A percentile compares a stretch with the other conserved stretches of the same genome.
Conservation (phyloP, 2,329 filamentous ascomycete genomes). For the Colletotrichum gloeosporioides region DNA sequence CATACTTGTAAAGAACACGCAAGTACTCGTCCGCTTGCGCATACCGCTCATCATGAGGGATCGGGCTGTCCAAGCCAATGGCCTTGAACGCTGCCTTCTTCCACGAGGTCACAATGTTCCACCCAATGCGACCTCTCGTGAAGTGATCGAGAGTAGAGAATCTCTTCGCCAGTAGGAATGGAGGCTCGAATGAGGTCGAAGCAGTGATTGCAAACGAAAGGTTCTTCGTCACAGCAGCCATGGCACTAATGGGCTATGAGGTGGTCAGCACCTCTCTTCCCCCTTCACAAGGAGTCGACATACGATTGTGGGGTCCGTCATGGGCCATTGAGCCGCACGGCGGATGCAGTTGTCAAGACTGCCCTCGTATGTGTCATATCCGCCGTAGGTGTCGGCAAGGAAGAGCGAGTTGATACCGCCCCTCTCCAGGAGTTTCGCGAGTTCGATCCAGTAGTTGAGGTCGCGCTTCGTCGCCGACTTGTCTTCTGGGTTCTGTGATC, state of each 20-base stretch:
- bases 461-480: slow-evolving; percentile 65
- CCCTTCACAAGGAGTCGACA: slow-evolving; percentile 24
- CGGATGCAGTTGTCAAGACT: slow-evolving; percentile 66
- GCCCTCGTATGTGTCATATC: slow-evolving; percentile 66
- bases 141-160: slow-evolving; percentile 69
- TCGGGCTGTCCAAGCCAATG: slow-evolving; percentile 61
- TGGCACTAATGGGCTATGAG: slow-evolving; percentile 62
- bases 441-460: slow-evolving; percentile 67
- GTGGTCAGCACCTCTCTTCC: not conserved
- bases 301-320: slow-evolving; percentile 69
- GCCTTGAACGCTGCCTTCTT: slow-evolving; percentile 69
- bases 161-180: slow-evolving; percentile 65
- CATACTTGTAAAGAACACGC: slow-evolving; percentile 64
- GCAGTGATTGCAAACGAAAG: slow-evolving; percentile 68
- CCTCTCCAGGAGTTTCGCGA: slow-evolving; percentile 66
- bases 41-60: slow-evolving; percentile 67
- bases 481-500: slow-evolving; percentile 61
- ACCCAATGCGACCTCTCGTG: slow-evolving; percentile 64
- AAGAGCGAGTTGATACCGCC: slow-evolving; percentile 70
- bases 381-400: slow-evolving; percentile 70
- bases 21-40: slow-evolving; percentile 67
- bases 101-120: slow-evolving; percentile 68
- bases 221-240: slow-evolving; percentile 71
- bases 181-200: slow-evolving; percentile 67
- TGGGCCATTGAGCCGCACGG: slow-evolving; percentile 67